Evolutionary conservation across 345 rosid genomes (phyloP), one percentile per base, ranked within the genome.

Genomic region (Salix brachista): DNA sequence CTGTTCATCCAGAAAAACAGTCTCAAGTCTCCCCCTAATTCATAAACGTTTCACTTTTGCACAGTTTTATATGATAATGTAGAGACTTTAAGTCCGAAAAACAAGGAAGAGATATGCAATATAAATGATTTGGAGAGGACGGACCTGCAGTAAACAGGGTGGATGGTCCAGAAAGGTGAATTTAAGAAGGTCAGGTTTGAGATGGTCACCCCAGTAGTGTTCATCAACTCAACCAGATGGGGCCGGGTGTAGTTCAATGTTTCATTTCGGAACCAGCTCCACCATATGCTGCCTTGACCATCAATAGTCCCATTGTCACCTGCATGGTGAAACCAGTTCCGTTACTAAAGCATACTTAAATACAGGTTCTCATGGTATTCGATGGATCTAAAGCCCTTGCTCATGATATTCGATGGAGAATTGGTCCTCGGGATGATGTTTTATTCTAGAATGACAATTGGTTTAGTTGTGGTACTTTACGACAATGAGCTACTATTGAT

Each of bases 71-170:
- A 70, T 25, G 65, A 70, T 69, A 44, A 71, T 61, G 39, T 60
- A 79, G 44, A 78, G 37, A 32, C 72, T 69, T 64, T 46, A 54
- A 77, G 66, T 56, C 71, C 65, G 81, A 79, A 67, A 84, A 34
- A 48, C 58, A 58, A 78, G 78, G 78, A 74, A 76, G 5, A 7
- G 41, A 67, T 50, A 61, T 34, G 41, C 41, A 70, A 26, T 68
- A 58, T 78, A 74, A 65, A 77, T 69, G 69, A 52, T 34, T 28
- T 18, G 44, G 56, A 80, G 67, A 67, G 78, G 64, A 80, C 86
- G 75, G 75, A 96, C 99, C 99, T 96, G 98, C 98, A 92, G 78
- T 96, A 96, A 44, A 96, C 97, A 32, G 99, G 99, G 79, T 96
- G 98, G 83, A 96, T 90, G 76, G 88, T 96, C 99, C 97, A 96